Conservation (phyloP, 768 basidiomycete genomes). For the Panaeolus cyanescens region DNA sequence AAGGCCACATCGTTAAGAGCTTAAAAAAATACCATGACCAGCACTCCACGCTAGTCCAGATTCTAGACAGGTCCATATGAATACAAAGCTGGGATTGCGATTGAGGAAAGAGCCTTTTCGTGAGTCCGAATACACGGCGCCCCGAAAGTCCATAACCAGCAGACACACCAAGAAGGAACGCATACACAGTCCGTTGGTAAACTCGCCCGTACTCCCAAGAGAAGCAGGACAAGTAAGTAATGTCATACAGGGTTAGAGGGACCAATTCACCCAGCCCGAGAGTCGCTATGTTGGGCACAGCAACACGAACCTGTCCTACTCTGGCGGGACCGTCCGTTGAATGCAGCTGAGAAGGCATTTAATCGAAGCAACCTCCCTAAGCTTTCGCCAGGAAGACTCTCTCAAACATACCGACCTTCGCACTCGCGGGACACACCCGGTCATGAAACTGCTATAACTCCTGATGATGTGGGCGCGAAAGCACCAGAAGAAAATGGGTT, state of each 20-base stretch:
- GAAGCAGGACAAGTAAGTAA: conserved; percentile 34
- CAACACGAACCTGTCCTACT: conserved; percentile 41
- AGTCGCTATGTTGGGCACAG: conserved; percentile 30
- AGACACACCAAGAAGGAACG: conserved; percentile 48
- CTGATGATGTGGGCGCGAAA: conserved; percentile 27
- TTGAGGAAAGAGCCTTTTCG: conserved; percentile 32
- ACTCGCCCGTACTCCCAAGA: conserved; percentile 34
- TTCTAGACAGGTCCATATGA: conserved; percentile 52
- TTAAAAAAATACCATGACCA: conserved; percentile 31
- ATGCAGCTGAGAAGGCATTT: conserved; percentile 19
- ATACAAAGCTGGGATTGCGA: conserved; percentile 41
- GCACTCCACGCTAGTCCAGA: conserved; percentile 49
- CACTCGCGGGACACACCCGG: conserved; percentile 20
- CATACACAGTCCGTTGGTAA: conserved; percentile 42
- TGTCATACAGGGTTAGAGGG: conserved; percentile 43
- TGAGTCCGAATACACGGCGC: conserved; percentile 30
- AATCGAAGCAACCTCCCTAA: conserved; percentile 18
- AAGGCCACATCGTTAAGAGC: conserved; percentile 31
- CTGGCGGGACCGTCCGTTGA: conserved; percentile 30
- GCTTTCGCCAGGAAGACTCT: conserved; percentile 18
- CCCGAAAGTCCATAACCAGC: conserved; percentile 52
- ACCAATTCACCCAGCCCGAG: conserved; percentile 26
- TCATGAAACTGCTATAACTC: conserved; percentile 17
- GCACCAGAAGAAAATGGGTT: conserved; percentile 20
- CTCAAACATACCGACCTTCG: conserved; percentile 20